Conservation (phyloP, 148 eudicot genomes). For the Cornus florida region DNA sequence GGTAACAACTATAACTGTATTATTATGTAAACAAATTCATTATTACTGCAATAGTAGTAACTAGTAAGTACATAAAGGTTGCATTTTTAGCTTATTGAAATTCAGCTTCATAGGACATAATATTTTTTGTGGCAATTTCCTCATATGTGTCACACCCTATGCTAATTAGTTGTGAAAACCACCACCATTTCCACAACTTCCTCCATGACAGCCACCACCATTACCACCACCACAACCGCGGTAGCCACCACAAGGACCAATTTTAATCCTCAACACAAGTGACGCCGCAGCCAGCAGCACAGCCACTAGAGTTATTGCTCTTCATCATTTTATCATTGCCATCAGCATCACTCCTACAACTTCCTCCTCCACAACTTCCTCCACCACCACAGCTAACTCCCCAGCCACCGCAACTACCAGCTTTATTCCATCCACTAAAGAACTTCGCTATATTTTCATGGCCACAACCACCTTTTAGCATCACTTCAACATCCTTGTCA, state of each 20-base stretch:
- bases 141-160: too few relatives aligned
- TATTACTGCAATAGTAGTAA: too few relatives aligned
- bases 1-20: too few relatives aligned
- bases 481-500: too few relatives aligned
- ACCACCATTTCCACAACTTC: background rate
- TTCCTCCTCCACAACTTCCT: background rate
- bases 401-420: background rate
- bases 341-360: background rate
- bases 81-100: background rate
- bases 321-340: background rate
- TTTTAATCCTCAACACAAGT: background rate
- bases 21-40: too few relatives aligned
- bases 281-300: too few relatives aligned
- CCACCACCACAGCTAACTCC: background rate
- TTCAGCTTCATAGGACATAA: too few relatives aligned
- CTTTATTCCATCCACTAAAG: too few relatives aligned
- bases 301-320: background rate
- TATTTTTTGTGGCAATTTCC: background rate
- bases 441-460: too few relatives aligned
- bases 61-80: too few relatives aligned
- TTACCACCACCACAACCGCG: background rate
- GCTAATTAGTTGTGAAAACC: background rate
- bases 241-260: background rate
- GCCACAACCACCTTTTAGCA: too few relatives aligned
- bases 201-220: background rate